Conservation (phyloP, 139 green algal species). For the Chlorella ohadii region DNA sequence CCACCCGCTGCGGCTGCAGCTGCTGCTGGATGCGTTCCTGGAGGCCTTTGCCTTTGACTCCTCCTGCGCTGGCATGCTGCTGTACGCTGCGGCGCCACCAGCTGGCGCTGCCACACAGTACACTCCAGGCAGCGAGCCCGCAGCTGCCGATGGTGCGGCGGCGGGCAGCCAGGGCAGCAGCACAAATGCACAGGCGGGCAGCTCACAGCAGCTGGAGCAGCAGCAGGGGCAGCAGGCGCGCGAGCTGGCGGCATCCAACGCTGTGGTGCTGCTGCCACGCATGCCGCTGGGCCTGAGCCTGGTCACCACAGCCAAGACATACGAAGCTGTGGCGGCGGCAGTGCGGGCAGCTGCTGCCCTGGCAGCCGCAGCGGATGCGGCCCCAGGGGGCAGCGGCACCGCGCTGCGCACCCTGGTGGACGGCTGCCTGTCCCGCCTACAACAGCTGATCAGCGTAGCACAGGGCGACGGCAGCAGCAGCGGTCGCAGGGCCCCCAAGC, state of each 20-base stretch:
- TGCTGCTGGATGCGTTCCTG: constrained; percentile 42
- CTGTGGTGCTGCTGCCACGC: constrained; percentile 59
- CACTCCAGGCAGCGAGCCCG: background rate
- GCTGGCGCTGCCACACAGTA: background rate
- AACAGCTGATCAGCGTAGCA: constrained; percentile 6
- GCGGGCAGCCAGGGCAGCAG: background rate
- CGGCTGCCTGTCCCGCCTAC: constrained; percentile 30
- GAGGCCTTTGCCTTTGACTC: constrained; percentile 63
- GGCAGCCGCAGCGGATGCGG: constrained; percentile 39
- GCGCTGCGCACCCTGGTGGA: constrained; percentile 53
- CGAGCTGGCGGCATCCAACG: background rate
- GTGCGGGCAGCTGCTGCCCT: constrained; percentile 48
- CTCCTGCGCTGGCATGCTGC: constrained; percentile 46
- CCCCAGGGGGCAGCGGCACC: constrained; percentile 5
- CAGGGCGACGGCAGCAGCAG: background rate
- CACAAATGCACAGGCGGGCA: background rate
- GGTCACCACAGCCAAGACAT: constrained; percentile 54
- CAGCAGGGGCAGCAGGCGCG: constrained; percentile 1
- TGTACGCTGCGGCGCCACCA: background rate
- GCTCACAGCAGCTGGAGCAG: background rate
- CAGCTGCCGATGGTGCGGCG: background rate
- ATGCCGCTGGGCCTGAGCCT: constrained; percentile 68
- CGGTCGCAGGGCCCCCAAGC: background rate
- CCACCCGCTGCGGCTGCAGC: constrained; percentile 41
- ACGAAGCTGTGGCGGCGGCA: constrained; percentile 65